Evolutionary conservation across 495 filamentous ascomycete genomes (phyloP), one percentile per base, ranked within the genome.

Genomic region (Bryoglossum gracile): DNA sequence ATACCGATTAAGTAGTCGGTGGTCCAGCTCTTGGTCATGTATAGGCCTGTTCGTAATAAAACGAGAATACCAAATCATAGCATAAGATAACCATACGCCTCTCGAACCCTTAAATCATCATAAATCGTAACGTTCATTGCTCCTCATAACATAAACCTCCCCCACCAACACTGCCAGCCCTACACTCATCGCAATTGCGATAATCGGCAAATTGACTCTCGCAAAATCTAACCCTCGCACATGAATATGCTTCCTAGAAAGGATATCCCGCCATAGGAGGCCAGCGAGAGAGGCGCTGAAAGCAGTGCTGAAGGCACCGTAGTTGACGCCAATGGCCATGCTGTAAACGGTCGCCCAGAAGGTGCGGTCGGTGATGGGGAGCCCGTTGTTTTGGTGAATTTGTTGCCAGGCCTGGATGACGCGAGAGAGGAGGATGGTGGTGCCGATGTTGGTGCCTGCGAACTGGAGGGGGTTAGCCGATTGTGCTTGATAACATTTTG

Each of bases 281-380:
- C 81, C 81, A 36, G 81, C 81, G 16, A 85, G 64, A 6, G 80
- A 81, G 6, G 79, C 81, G 52, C 75, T 81, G 58, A 85, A 81
- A 0, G 79, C 76, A 1, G 74, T 74, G 62, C 78, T 81, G 57
- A 84, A 85, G 11, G 81, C 81, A 35, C 81, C 81, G 49, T 73
- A 83, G 62, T 85, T 84, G 55, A 83, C 77, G 16, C 80, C 79
- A 4, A 85, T 58, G 0, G 81, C 81, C 78, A 84, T 82, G 62
- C 69, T 73, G 60, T 84, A 85, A 0, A 84, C 69, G 1, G 81
- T 77, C 1, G 74, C 81, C 78, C 78, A 83, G 61, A 82, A 81
- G 0, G 72, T 82, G 21, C 79, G 69, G 33, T 82, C 59, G 9
- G 26, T 33, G 16, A 56, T 57, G 8, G 48, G 43, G 14, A 44